Conservation (phyloP, 257 asterid genomes). For the Agastache rugosa region DNA sequence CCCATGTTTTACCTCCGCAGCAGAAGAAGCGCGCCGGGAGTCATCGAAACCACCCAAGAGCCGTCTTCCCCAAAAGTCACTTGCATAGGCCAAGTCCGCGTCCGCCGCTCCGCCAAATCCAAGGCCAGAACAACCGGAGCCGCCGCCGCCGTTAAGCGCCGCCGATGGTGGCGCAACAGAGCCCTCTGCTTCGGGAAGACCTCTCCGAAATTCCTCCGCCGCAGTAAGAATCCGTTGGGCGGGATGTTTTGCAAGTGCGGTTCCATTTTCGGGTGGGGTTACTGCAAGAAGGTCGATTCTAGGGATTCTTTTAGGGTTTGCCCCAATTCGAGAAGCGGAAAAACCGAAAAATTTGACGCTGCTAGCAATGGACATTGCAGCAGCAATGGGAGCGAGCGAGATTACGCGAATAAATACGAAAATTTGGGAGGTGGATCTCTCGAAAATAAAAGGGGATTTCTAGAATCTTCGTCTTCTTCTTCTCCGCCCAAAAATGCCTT, state of each 20-base stretch:
- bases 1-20: slow-evolving; percentile 69
- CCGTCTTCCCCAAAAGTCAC: slow-evolving; percentile 92
- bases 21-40: slow-evolving; percentile 36
- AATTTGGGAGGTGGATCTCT: slow-evolving; percentile 22
- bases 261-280: slow-evolving; percentile 44
- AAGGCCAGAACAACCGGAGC: too few species aligned
- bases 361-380: slow-evolving; percentile 11
- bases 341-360: slow-evolving; percentile 14
- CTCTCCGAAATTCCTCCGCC: slow-evolving; percentile 30
- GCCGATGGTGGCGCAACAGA: slow-evolving; percentile 48
- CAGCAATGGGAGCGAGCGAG: slow-evolving; percentile 35
- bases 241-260: slow-evolving; percentile 49
- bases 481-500: slow-evolving; percentile 75
- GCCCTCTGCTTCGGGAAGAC: slow-evolving; percentile 27
- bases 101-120: slow-evolving; percentile 55
- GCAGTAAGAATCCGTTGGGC: slow-evolving; percentile 26
- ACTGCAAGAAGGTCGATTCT: slow-evolving; percentile 55
- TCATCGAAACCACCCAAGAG: slow-evolving; percentile 54
- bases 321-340: slow-evolving; percentile 33
- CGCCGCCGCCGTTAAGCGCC: slow-evolving; percentile 30
- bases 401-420: neutral
- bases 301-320: slow-evolving; percentile 43
- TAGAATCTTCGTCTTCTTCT: slow-evolving; percentile 36
- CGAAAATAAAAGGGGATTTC: slow-evolving; percentile 40
- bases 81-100: slow-evolving; percentile 89